Conservation (phyloP, 1,284 basidiomycete genomes). For the Tilletia indica region DNA sequence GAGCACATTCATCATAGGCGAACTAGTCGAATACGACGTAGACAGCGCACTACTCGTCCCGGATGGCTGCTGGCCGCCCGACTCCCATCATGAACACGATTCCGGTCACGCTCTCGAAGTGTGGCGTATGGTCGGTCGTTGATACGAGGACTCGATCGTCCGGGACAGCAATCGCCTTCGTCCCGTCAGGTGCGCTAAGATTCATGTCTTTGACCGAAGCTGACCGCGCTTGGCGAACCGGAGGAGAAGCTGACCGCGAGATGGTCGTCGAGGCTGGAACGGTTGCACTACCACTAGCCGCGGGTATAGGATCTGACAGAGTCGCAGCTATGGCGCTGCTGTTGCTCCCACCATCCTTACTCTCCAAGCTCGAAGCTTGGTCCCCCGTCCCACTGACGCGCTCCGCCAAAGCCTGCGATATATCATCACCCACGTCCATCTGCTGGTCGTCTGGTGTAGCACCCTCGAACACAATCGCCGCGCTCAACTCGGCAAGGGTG, state of each 20-base stretch:
- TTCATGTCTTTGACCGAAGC: neutral
- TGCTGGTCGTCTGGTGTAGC: neutral
- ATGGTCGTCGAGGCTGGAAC: neutral
- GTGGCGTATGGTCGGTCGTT: neutral
- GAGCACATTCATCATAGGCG: slow-evolving; percentile 16
- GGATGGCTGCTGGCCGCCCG: neutral
- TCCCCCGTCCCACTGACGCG: neutral
- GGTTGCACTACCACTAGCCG: neutral
- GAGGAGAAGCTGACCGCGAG: neutral
- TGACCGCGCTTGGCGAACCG: neutral
- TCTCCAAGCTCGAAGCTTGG: neutral
- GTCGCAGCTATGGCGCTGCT: neutral
- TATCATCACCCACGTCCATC: neutral
- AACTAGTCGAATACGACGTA: neutral
- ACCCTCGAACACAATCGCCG: slow-evolving; percentile 2
- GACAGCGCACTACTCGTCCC: slow-evolving; percentile 11
- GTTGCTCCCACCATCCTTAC: neutral
- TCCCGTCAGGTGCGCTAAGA: no score
- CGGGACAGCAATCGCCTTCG: neutral
- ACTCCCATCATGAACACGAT: neutral
- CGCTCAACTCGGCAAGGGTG: neutral
- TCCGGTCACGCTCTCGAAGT: slow-evolving; percentile 9
- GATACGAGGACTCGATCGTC: neutral
- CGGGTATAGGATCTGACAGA: neutral
- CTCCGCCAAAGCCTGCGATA: slow-evolving; percentile 11